Percentiles rank a stretch among this genome's conserved stretches.
Conservation (phyloP, 306 rosid genomes). For the Cicer pinnatifidum region DNA sequence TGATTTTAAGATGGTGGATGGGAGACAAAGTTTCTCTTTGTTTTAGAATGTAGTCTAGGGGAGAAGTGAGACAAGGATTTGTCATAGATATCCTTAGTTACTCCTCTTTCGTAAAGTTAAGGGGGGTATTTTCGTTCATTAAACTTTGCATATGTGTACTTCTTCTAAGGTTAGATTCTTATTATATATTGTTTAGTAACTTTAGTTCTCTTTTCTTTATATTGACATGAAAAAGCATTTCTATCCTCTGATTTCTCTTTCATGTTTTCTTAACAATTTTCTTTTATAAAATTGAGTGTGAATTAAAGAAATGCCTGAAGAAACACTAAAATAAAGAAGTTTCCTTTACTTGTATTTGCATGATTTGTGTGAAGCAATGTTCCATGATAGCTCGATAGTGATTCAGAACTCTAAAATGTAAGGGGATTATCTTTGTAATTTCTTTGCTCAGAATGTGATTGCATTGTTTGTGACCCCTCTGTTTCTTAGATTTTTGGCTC, state of each 20-base stretch:
- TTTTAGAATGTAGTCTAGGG: no score
- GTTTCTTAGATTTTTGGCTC: constrained; percentile 14
- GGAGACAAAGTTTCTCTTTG: no score
- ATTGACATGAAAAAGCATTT: neutral
- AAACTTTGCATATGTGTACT: no score
- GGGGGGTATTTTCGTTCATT: no score
- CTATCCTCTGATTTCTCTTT: neutral
- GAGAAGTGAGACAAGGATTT: no score
- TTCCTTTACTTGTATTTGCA: neutral
- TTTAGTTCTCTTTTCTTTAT: neutral
- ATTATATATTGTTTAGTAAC: no score
- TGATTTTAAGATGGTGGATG: constrained; percentile 1
- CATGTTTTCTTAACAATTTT: neutral
- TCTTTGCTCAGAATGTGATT: constrained; percentile 34
- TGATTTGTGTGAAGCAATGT: neutral
- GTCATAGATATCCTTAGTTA: no score
- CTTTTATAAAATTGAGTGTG: neutral
- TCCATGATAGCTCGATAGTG: neutral
- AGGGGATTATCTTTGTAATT: constrained; percentile 2
- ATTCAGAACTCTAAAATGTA: neutral
- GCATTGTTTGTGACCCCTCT: constrained; percentile 13
- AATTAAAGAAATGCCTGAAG: neutral
- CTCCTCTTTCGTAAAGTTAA: no score
- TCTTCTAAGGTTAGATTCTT: no score
- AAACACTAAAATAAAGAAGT: neutral